phyloP scores from a whole-genome alignment of 768 basidiomycete species.

The Serendipita sp. region DNA sequence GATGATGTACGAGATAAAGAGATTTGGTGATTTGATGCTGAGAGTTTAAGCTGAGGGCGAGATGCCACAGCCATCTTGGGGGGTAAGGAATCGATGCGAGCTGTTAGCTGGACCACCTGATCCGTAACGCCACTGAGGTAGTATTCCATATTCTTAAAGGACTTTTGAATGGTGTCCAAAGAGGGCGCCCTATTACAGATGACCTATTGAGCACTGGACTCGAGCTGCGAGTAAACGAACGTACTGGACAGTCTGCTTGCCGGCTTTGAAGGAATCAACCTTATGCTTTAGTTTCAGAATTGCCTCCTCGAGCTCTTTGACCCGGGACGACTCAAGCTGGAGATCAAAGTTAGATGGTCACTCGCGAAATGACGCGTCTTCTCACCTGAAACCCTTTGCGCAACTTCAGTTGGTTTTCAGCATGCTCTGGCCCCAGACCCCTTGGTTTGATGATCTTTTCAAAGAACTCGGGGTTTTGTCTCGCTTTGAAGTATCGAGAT shows the following conservation, averaged over 20 bases:
- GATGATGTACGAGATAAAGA: background rate
- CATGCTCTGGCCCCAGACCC: conserved; percentile 77
- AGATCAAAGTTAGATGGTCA: conserved; percentile 4
- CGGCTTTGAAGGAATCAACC: conserved; percentile 43
- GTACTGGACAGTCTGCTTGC: conserved; percentile 48
- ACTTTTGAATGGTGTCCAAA: conserved; percentile 69
- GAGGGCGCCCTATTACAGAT: conserved; percentile 48
- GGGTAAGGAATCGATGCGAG: conserved; percentile 16
- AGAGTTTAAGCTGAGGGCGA: conserved; percentile 1
- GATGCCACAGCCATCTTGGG: background rate
- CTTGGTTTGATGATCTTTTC: conserved; percentile 55
- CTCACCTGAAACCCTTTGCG: conserved; percentile 56
- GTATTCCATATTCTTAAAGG: conserved; percentile 67
- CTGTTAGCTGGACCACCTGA: conserved; percentile 22
- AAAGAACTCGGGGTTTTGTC: conserved; percentile 55
- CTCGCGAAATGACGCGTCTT: background rate
- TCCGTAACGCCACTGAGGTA: conserved; percentile 18
- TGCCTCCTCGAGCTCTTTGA: conserved; percentile 67
- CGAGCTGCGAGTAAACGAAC: conserved; percentile 14
- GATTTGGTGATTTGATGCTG: background rate
- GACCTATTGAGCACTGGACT: background rate
- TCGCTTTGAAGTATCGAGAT: conserved; percentile 59
- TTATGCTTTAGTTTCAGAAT: conserved; percentile 56
- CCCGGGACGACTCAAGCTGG: conserved; percentile 52
- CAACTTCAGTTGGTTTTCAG: conserved; percentile 65